Percentiles rank a stretch among this genome's conserved stretches.
Conservation (phyloP, 108 stramenopile genomes). For the Cyclotella baltica region DNA sequence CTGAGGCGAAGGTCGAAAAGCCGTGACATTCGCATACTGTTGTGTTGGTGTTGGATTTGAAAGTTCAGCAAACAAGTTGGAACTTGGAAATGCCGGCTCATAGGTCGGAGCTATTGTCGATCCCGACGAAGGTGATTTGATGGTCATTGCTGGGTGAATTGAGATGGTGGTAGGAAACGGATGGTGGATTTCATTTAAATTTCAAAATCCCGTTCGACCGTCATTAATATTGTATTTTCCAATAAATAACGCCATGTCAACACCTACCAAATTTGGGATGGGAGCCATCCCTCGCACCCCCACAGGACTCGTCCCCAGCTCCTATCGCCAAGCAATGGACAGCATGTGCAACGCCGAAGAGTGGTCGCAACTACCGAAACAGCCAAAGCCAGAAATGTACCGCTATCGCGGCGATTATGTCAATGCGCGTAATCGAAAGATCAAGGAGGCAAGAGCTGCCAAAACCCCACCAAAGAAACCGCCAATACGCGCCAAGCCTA, state of each 20-base stretch:
- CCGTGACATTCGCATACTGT: too few relatives aligned
- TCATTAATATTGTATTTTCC: too few relatives aligned
- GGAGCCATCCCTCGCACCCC: not conserved
- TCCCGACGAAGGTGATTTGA: too few relatives aligned
- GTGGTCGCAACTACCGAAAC: not conserved
- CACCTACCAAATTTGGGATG: conserved; percentile 8
- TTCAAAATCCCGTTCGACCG: too few relatives aligned
- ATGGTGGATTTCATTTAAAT: too few relatives aligned
- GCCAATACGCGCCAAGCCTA: not conserved
- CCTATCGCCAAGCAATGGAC: not conserved
- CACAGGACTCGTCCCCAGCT: conserved; percentile 1
- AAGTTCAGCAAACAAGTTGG: too few relatives aligned
- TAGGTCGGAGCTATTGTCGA: too few relatives aligned
- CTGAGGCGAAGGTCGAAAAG: too few relatives aligned
- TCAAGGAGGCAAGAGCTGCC: not conserved
- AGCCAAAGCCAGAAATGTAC: conserved; percentile 16
- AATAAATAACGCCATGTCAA: conserved; percentile 5
- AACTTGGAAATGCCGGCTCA: too few relatives aligned
- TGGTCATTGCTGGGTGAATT: too few relatives aligned
- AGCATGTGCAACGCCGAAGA: not conserved
- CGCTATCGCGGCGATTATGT: conserved; percentile 12
- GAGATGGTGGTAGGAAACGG: too few relatives aligned
- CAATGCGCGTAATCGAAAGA: conserved; percentile 14
- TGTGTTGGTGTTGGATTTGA: too few relatives aligned
- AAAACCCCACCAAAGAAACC: not conserved